These are phyloP conservation scores for Chiua sp. DNA, from an alignment of 1,284 basidiomycete species.

Conservation along the genomic window DNA sequence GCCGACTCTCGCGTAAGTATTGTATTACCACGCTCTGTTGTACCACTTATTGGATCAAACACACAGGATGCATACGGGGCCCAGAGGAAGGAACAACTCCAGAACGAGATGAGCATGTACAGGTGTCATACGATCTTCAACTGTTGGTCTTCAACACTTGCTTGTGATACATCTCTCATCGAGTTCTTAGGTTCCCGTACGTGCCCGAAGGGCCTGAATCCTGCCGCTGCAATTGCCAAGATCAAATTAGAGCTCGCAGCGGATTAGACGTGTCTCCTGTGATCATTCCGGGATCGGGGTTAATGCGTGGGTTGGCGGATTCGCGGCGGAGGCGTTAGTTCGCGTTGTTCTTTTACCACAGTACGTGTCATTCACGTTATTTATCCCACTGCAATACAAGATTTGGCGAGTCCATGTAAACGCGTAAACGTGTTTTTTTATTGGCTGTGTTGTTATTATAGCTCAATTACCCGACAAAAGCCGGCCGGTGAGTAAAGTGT, in stretches of 20 bases:
- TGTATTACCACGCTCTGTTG: not conserved
- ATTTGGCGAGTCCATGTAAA: not conserved
- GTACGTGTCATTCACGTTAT: constrained; percentile 1
- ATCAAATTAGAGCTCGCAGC: constrained; percentile 90
- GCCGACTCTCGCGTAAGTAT: constrained; percentile 87
- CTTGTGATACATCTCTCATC: not conserved
- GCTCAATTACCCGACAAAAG: constrained; percentile 7
- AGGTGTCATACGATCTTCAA: constrained; percentile 97
- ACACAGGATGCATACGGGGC: constrained; percentile 78
- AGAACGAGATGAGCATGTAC: constrained; percentile 96
- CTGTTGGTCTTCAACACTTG: constrained; percentile 53
- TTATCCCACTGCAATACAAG: not conserved
- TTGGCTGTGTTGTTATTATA: not conserved
- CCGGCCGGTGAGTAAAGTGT: not conserved
- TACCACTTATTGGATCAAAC: constrained; percentile 3
- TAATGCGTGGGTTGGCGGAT: constrained; percentile 11
- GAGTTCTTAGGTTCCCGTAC: constrained; percentile 72
- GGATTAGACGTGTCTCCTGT: constrained; percentile 49
- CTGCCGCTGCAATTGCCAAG: constrained; percentile 85
- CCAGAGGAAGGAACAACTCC: constrained; percentile 89
- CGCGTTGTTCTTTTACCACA: constrained; percentile 6
- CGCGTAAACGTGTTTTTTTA: not conserved
- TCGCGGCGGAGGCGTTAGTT: not conserved
- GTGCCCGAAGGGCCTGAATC: constrained; percentile 96
- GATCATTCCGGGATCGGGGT: not conserved